Base-by-base conservation (phyloP, 2,329 filamentous ascomycete genomes). In the Ophiostoma sp. region DNA sequence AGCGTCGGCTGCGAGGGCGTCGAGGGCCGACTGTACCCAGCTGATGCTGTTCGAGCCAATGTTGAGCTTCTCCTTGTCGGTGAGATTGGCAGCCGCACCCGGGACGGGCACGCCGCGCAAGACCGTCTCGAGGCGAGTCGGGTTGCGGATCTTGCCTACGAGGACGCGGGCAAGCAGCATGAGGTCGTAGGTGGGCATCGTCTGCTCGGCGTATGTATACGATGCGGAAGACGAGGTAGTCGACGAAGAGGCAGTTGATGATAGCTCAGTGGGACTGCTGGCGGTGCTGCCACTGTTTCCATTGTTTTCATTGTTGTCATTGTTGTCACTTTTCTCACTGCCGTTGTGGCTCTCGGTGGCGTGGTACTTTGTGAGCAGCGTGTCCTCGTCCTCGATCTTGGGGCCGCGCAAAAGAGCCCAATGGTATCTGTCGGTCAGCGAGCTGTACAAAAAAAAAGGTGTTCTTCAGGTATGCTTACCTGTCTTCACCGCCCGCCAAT, bases 91-190 rank as follows among this genome's bases (percentile, higher is more conserved):
- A 3, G 12, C 25, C 36, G 17, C 36, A 8, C 59, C 28, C 25
- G 64, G 68, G 12, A 70, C 50, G 22, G 68, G 68, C 11, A 70
- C 48, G 4, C 19, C 8, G 31, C 68, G 50, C 50, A 72, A 19
- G 15, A 72, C 17, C 17, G 71, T 42, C 39, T 63, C 63, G 39
- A 72, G 64, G 12, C 71, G 63, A 8, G 36, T 9, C 8, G 36
- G 48, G 52, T 36, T 64, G 25, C 25, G 33, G 50, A 72, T 33
- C 42, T 72, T 72, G 50, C 50, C 71, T 9, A 72, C 33, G 17
- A 72, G 39, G 8, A 72, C 52, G 50, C 71, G 71, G 6, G 66
- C 71, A 5, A 72, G 71, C 36, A 72, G 50, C 63, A 63, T 61
- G 45, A 57, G 33, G 50, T 70, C 68, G 50, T 42, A 57, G 1